phyloP scores from a whole-genome alignment of 352 stramenopile genomes.

The Elongisporangium senticosum region DNA sequence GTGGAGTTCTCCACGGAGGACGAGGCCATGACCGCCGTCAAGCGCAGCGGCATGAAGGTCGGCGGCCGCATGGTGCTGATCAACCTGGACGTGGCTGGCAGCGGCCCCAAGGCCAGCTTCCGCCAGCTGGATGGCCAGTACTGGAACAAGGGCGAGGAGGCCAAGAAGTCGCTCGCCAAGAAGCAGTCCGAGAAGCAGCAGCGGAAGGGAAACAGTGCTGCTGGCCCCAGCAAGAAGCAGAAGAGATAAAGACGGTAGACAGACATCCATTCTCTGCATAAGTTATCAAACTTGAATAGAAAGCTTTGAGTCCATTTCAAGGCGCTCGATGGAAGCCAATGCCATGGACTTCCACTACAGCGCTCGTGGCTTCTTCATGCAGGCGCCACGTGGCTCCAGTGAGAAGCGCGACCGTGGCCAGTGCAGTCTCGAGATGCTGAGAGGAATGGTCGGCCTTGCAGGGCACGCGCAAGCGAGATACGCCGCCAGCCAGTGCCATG shows the following conservation, averaged over 20 bases:
- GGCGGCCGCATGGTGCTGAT: conserved; percentile 87
- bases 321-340: conserved; percentile 14
- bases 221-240: conserved; percentile 34
- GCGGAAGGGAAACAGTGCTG: conserved; percentile 21
- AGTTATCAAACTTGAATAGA: neutral
- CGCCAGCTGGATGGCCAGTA: conserved; percentile 77
- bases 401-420: conserved; percentile 31
- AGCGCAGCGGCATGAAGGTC: conserved; percentile 84
- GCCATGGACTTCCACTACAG: conserved; percentile 43
- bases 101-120: conserved; percentile 90
- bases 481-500: conserved; percentile 53
- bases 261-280: neutral
- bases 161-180: conserved; percentile 75
- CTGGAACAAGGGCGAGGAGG: conserved; percentile 86
- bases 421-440: conserved; percentile 50
- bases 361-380: conserved; percentile 30
- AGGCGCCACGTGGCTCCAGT: conserved; percentile 33
- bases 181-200: conserved; percentile 65
- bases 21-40: conserved; percentile 58
- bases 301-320: neutral
- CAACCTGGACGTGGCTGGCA: conserved; percentile 87
- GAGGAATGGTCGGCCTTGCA: conserved; percentile 33
- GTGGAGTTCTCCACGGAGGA: conserved; percentile 83
- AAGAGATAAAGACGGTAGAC: conserved; percentile 13
- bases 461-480: conserved; percentile 46